phyloP scores from a whole-genome alignment of 257 asterid genomes.

The Solanum habrochaites region DNA sequence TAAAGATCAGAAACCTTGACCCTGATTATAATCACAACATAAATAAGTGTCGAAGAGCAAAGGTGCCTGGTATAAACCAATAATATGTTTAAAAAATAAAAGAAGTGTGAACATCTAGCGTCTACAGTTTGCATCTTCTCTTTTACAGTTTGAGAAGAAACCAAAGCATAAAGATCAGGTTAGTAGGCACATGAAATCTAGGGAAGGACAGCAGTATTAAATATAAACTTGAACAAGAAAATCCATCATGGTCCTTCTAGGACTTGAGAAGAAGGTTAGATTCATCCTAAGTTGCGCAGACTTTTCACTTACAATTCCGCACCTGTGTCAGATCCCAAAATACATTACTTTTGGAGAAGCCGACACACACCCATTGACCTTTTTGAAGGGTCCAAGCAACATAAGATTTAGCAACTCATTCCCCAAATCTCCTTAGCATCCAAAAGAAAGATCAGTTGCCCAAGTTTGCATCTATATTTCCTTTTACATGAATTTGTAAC shows the following conservation, averaged over 20 bases:
- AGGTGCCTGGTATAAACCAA: neutral
- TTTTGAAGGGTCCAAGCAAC: too few species aligned
- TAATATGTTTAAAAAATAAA: neutral
- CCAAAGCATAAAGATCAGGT: neutral
- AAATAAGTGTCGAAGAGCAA: neutral
- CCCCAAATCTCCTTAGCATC: neutral
- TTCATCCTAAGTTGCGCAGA: neutral
- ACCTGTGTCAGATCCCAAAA: too few species aligned
- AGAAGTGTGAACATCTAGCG: neutral
- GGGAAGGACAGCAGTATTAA: neutral
- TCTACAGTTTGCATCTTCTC: neutral
- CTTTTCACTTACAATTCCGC: too few species aligned
- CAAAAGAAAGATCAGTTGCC: neutral
- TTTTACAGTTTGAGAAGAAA: neutral
- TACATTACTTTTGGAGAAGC: too few species aligned
- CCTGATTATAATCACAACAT: neutral
- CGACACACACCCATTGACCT: too few species aligned
- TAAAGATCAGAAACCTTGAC: neutral
- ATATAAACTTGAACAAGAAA: neutral
- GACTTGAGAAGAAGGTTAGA: neutral
- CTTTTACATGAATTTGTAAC: neutral
- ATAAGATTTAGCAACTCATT: neutral
- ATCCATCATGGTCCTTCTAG: neutral
- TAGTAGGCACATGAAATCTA: neutral
- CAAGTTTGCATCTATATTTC: neutral